These are phyloP conservation scores for Lanmaoa rubissima DNA, from an alignment of 768 basidiomycete species.

Conservation along the genomic window DNA sequence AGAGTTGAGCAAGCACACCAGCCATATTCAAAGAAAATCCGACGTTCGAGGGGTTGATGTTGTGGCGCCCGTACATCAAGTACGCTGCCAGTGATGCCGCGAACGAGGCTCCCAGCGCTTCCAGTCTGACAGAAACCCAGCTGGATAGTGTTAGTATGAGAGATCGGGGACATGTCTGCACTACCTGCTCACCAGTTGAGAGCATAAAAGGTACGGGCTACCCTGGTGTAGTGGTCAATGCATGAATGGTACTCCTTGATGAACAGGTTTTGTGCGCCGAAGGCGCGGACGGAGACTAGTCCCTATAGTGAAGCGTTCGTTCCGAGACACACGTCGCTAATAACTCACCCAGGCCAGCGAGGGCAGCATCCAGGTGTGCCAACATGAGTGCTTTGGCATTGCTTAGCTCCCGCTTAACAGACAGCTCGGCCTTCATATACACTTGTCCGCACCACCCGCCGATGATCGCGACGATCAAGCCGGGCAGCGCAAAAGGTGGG, in stretches of 20 bases:
- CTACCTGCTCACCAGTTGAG: conserved; percentile 21
- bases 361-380: conserved; percentile 11
- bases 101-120: conserved; percentile 42
- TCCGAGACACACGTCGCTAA: background rate
- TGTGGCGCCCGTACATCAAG: conserved; percentile 33
- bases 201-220: conserved; percentile 30
- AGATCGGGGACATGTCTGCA: background rate
- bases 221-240: conserved; percentile 35
- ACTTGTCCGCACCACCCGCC: conserved; percentile 37
- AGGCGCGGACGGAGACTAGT: conserved; percentile 40
- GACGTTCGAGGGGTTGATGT: conserved; percentile 16
- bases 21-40: conserved; percentile 16
- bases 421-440: conserved; percentile 43
- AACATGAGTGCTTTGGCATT: conserved; percentile 23
- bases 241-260: conserved; percentile 26
- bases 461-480: conserved; percentile 24
- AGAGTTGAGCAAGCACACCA: background rate
- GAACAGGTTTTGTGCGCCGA: conserved; percentile 34
- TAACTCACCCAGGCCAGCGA: conserved; percentile 16
- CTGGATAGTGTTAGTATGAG: conserved; percentile 5
- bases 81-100: conserved; percentile 29
- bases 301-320: background rate
- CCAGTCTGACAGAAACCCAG: conserved; percentile 39
- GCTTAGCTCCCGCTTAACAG: conserved; percentile 31
- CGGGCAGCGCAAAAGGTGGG: conserved; percentile 25